Conservation (phyloP, 2,329 filamentous ascomycete genomes). For the Colletotrichum lindemuthianum region DNA sequence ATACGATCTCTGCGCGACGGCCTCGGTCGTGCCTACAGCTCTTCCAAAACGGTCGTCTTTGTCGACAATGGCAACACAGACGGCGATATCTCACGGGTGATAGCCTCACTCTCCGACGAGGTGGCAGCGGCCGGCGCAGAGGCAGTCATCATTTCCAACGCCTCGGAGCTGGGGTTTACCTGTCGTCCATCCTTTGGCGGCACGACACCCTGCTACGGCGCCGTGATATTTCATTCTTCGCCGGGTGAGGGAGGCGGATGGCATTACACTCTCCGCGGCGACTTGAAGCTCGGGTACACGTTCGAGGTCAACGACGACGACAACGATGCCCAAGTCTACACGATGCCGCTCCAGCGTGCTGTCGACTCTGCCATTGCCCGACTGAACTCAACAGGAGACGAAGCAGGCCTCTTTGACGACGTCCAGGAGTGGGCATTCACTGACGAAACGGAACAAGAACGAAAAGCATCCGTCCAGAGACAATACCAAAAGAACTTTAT, state of each 20-base stretch:
- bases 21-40: slow-evolving; percentile 11
- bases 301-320: slow-evolving; percentile 64
- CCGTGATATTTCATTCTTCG: slow-evolving; percentile 76
- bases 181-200: slow-evolving; percentile 71
- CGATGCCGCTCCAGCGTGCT: slow-evolving; percentile 74
- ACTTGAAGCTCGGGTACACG: slow-evolving; percentile 63
- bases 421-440: slow-evolving; percentile 47
- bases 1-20: slow-evolving; percentile 65
- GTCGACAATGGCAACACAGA: slow-evolving; percentile 78
- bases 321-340: slow-evolving; percentile 74
- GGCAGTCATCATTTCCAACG: slow-evolving; percentile 38
- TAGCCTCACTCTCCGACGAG: slow-evolving; percentile 63
- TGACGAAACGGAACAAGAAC: slow-evolving; percentile 52
- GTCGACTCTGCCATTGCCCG: slow-evolving; percentile 72
- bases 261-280: slow-evolving; percentile 79
- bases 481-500: slow-evolving; percentile 73
- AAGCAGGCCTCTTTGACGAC: slow-evolving; percentile 42
- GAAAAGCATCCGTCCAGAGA: slow-evolving; percentile 65
- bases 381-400: slow-evolving; percentile 46
- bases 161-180: slow-evolving; percentile 47
- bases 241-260: slow-evolving; percentile 66
- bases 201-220: slow-evolving; percentile 77
- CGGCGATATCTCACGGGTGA: slow-evolving; percentile 79
- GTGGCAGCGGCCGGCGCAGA: slow-evolving; percentile 41
- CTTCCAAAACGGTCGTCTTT: slow-evolving; percentile 76